Base-by-base conservation (phyloP, 108 stramenopile genomes). In the Bacterosira constricta region DNA sequence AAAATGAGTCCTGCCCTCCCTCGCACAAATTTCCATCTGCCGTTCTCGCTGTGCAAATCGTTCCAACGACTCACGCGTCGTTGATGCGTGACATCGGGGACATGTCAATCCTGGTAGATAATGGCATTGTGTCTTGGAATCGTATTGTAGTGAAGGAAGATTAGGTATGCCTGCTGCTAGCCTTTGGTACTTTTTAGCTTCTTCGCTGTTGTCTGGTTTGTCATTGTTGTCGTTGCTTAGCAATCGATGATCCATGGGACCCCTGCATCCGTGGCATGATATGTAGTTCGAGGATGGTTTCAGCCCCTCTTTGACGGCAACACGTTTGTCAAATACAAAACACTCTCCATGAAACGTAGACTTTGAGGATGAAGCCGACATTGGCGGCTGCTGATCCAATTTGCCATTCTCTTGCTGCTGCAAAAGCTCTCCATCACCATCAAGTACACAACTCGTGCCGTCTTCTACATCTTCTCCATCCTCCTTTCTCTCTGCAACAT, bases 251-350 rank as follows among this genome's bases (percentile, higher is more conserved):
- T 76, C 75, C 74, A 94, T 61, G 0, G 90, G 93, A 30, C 86
- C 80, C 37, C 93, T 84, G 64, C 93, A 94, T 8, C 81, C 93
- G 58, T 89, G 77, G 63, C 93, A 94, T 15, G 73, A 75, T 10
- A 84, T 50, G 60, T 81, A 91, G 1, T 59, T 75, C 2, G 47
- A 66, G 13, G 84, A 71, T 17, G 90, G 90, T 52, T 71, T 32
- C 53, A 88, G 65, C 0, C 88, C 88, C 54, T 90, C 85, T 34
- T 85, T 83, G 4, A 94, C 87, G 0, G 90, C 90, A 3, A 88
- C 86, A 15, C 93, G 81, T 51, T 89, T 89, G 71, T 94, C 93
- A 61, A 94, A 94, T 25, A 94, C 93, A 62, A 91, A 90, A 61
- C 93, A 94, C 35, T 91, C 93, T 32, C 93, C 93, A 8, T 80